Evolutionary conservation across 2,329 filamentous ascomycete genomes (phyloP).

Genomic region (Exophiala sp.): DNA sequence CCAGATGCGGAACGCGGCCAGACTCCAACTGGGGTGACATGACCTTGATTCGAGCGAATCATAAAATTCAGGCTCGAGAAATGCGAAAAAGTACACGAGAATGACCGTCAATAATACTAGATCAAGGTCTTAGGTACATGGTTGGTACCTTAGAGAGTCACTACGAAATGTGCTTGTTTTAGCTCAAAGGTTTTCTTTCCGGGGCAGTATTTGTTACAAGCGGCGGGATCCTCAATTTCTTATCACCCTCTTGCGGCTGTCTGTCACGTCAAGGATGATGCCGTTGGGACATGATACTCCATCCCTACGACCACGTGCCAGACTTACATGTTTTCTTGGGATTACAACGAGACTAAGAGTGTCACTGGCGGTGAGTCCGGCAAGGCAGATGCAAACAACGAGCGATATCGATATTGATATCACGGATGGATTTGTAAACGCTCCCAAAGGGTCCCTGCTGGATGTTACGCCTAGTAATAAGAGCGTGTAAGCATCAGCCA

Average conservation of each 20-base stretch:
- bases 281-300: too few species aligned
- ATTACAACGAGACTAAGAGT: not conserved
- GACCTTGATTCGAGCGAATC: conserved; percentile 11
- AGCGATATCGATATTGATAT: not conserved
- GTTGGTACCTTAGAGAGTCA: too few species aligned
- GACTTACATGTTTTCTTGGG: not conserved
- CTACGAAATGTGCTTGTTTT: not conserved
- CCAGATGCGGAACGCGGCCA: not conserved
- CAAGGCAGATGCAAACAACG: not conserved
- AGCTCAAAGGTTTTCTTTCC: too few species aligned
- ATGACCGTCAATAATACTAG: not conserved
- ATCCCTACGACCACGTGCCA: conserved; percentile 1
- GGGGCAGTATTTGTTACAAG: too few species aligned
- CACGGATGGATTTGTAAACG: not conserved
- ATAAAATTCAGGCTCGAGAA: conserved; percentile 10
- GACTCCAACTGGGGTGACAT: conserved; percentile 1
- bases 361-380: not conserved
- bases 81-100: conserved; percentile 3
- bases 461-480: not conserved
- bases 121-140: too few species aligned
- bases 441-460: not conserved
- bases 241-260: too few species aligned
- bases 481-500: not conserved
- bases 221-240: too few species aligned
- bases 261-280: too few species aligned